Evolutionary conservation across 2,329 filamentous ascomycete species (phyloP).

Genomic region (Domatiomyces globalis): DNA sequence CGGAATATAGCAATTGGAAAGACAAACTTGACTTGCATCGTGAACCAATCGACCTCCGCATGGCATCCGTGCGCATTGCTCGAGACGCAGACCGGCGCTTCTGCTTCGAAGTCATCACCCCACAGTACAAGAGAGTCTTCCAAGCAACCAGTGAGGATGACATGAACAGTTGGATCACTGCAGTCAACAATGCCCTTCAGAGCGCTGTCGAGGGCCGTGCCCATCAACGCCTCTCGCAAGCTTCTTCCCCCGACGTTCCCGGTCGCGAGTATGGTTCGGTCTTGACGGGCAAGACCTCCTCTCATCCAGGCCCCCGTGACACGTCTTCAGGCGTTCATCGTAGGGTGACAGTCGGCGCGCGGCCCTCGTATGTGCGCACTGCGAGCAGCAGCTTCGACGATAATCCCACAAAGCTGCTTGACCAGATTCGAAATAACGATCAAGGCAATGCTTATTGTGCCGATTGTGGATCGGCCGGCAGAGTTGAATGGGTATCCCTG

Average conservation of each 20-base stretch:
- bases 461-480: slow-evolving; percentile 79
- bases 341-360: slow-evolving; percentile 80
- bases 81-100: slow-evolving; percentile 88
- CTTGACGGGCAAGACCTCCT: slow-evolving; percentile 76
- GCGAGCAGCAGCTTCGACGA: slow-evolving; percentile 57
- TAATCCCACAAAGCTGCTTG: slow-evolving; percentile 69
- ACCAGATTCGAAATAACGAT: slow-evolving; percentile 76
- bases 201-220: slow-evolving; percentile 80
- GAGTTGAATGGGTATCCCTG: slow-evolving; percentile 98
- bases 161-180: slow-evolving; percentile 90
- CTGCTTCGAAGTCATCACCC: slow-evolving; percentile 97
- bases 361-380: slow-evolving; percentile 56
- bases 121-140: slow-evolving; percentile 88
- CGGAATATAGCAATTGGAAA: slow-evolving; percentile 99
- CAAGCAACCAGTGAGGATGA: slow-evolving; percentile 97
- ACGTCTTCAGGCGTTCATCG: slow-evolving; percentile 52
- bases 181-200: slow-evolving; percentile 88
- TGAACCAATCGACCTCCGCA: slow-evolving; percentile 91
- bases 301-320: slow-evolving; percentile 41
- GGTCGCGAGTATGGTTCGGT: slow-evolving; percentile 84
- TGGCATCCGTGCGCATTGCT: slow-evolving; percentile 92
- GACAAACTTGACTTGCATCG: slow-evolving; percentile 92
- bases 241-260: slow-evolving; percentile 44
- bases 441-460: slow-evolving; percentile 89
- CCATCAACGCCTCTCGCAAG: slow-evolving; percentile 32